Percentiles rank a stretch among this genome's conserved stretches.
Evolutionary conservation across 441 rosid species (phyloP).

Genomic region (Euphorbia neoarborescens): DNA sequence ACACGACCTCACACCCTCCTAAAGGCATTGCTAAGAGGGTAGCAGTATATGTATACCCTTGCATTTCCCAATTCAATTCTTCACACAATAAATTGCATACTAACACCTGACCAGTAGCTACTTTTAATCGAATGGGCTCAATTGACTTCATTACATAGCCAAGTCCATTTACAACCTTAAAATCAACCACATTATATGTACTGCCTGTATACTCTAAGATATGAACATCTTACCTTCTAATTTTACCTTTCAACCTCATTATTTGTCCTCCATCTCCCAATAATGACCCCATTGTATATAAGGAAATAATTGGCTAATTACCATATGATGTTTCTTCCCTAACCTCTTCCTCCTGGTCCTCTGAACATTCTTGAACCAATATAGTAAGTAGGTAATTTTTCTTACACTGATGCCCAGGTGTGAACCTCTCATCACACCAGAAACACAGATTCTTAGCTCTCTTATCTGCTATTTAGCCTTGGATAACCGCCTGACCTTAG

Average conservation of each 20-base stretch:
- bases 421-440: background rate
- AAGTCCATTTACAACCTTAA: background rate
- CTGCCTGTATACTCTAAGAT: background rate
- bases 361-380: background rate
- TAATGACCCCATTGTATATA: background rate
- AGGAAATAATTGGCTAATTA: background rate
- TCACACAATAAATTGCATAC: background rate
- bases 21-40: background rate
- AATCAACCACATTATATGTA: background rate
- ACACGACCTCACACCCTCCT: background rate
- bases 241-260: background rate
- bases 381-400: background rate
- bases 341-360: background rate
- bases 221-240: background rate
- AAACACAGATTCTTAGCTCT: background rate
- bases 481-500: too few relatives aligned
- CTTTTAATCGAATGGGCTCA: background rate
- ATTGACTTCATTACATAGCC: background rate
- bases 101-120: background rate
- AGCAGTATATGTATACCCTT: background rate
- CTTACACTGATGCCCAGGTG: background rate
- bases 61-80: background rate
- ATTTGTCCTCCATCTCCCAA: background rate
- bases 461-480: too few relatives aligned
- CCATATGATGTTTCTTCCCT: too few relatives aligned